Evolutionary conservation across 129 eudicot species (phyloP), one percentile per base, ranked within the genome.

Genomic region (Kitagawia praeruptora): DNA sequence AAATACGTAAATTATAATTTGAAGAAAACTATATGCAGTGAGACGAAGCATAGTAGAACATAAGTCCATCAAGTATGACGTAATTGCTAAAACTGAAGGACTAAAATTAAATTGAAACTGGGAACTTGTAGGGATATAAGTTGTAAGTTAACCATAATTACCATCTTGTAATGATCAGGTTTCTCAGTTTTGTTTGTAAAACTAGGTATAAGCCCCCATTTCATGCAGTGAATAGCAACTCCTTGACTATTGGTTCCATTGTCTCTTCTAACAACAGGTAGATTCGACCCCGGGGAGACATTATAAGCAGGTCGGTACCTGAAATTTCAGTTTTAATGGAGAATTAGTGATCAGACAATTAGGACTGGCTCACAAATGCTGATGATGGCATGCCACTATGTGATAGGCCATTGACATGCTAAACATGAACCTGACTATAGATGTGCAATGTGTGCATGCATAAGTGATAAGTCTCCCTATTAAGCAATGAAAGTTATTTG

Each of bases 151-250:
- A 25, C 41, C 58, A 45, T 79, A 75, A n/a, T 61, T 88, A 95
- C 99, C 99, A 95, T 95, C 87, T 82, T 85, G 79, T 87, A 95
- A 82, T 95, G 93, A 85, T 95, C 97, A 71, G 93, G 92, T 80
- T 95, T 95, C 53, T 95, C 95, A 76, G 89, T 84, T 88, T 90
- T 95, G 81, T 92, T 92, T 2, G 95, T 92, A 80, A 95, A 95
- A 84, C 97, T 90, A 42, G 99, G 99, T 84, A 95, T 78, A 80
- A 95, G 96, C 54, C 99, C 99, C 99, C 99, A 95, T 77, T 90
- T 95, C 99, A 95, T 95, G 83, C 97, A 92, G 81, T 95, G 99
- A 80, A 90, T 83, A 83, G 86, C 97, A 14, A 85, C 89, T 27
- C 91, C 97, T 56, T 86, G 84, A 79, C 83, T 72, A 31, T 80